A percentile compares a stretch with the other conserved stretches of the same genome.
Conservation (phyloP, 129 eudicot species). For the Tanacetum coccineum region DNA sequence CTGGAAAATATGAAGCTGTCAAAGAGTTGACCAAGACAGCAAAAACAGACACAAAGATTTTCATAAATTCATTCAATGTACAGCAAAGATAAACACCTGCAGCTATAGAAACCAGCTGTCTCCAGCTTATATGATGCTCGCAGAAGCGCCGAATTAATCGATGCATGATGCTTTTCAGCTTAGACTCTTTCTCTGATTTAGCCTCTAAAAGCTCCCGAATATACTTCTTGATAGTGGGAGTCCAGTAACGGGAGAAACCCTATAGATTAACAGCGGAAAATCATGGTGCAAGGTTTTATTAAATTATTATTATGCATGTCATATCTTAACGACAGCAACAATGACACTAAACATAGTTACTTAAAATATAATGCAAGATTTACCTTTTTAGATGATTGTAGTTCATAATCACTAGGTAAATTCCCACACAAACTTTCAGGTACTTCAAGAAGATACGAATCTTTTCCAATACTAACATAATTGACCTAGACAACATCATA, state of each 20-base stretch:
- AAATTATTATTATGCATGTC: not conserved
- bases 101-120: slow-evolving; percentile 58
- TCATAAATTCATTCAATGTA: not conserved
- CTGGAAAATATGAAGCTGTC: slow-evolving; percentile 39
- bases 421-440: slow-evolving; percentile 62
- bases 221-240: slow-evolving; percentile 55
- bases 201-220: slow-evolving; percentile 75
- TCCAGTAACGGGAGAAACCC: slow-evolving; percentile 89
- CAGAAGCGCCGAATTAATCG: slow-evolving; percentile 78
- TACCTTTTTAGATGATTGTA: slow-evolving; percentile 85
- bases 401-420: slow-evolving; percentile 73
- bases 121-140: slow-evolving; percentile 83
- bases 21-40: not conserved
- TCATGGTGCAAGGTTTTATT: not conserved
- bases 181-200: slow-evolving; percentile 78
- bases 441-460: slow-evolving; percentile 81
- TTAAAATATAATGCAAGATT: not conserved
- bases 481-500: slow-evolving; percentile 45
- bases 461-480: slow-evolving; percentile 86
- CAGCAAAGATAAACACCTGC: slow-evolving; percentile 54
- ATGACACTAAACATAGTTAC: not conserved
- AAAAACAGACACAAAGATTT: slow-evolving; percentile 2
- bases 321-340: not conserved
- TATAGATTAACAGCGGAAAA: slow-evolving; percentile 20
- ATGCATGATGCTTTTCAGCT: slow-evolving; percentile 80